Base-by-base conservation (phyloP, 2,329 filamentous ascomycete species). In the Pseudogymnoascus sp. region DNA sequence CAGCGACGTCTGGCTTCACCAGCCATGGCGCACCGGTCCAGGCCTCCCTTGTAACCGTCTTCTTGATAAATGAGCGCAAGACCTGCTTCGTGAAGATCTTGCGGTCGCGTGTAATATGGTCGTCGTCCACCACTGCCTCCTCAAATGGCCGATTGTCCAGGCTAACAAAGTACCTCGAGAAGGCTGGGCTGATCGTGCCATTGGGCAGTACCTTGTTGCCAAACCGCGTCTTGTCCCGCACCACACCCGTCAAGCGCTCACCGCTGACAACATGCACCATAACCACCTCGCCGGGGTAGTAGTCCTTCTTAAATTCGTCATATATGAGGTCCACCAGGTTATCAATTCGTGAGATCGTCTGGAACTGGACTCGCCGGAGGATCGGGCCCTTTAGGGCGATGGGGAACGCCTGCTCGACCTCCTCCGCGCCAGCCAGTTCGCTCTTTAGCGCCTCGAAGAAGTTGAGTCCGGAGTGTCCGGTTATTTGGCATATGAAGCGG, bases 1-100 rank as follows among this genome's bases (percentile, higher is more conserved):
- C 84, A 0, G 94, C 94, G 64, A 96, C 86, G 61, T 91, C 87
- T 36, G 89, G 83, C 76, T 95, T 97, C 16, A 97, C 93, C 62
- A 96, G 79, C 94, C 94, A 99, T 0, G 94, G 93, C 0, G 94
- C 94, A n/a, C 93, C 93, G 64, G 87, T 93, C 91, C 92, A 97
- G 3, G 91, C 85, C 71, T 97, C 94, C 65, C 93, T 82, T 1
- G 87, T 89, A n/a, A 97, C 89, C 0, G 92, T 94, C 75, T 95
- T 92, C 73, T 96, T 96, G 66, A 99, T 90, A 67, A 97, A 99
- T 5, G 92, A 91, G 35, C 93, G 87, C 41, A 99, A 80, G 74
- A 97, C 92, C 58, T 92, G 87, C 76, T 99, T 97, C 28, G 93
- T 97, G 72, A 97, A 99, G 55, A 91, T 84, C 69, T 93, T 96